These are phyloP conservation scores for Hyaloscypha hepaticicola DNA, from an alignment of 495 filamentous ascomycete genomes.

Conservation along the genomic window DNA sequence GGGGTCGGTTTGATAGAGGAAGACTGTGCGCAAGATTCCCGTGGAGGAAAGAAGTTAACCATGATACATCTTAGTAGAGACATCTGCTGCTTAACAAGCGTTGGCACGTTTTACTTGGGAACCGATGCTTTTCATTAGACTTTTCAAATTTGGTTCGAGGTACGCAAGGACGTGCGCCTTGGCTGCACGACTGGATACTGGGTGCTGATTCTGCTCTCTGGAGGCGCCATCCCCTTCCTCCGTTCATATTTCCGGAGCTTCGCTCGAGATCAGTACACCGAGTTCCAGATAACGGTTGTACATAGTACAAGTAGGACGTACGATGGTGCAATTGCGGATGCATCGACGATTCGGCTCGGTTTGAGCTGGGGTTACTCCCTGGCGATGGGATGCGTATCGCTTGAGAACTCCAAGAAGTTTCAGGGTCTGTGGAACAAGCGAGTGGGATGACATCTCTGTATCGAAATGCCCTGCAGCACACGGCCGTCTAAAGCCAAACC, in stretches of 20 bases:
- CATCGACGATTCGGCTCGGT: not conserved
- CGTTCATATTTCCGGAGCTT: not conserved
- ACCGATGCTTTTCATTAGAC: not conserved
- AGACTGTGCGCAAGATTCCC: not conserved
- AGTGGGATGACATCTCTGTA: constrained; percentile 6
- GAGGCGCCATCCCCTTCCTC: not conserved
- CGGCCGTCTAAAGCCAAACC: not conserved
- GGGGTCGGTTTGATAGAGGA: not conserved
- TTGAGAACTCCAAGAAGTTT: constrained; percentile 8
- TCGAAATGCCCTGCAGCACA: not conserved
- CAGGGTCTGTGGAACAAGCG: constrained; percentile 3
- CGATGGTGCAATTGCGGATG: not conserved
- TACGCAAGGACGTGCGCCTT: not conserved
- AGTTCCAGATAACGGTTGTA: not conserved
- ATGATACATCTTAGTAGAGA: not conserved
- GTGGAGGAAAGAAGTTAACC: not conserved
- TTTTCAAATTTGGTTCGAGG: not conserved
- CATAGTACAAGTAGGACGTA: not conserved
- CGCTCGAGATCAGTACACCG: not conserved
- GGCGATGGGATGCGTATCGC: not conserved
- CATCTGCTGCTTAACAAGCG: not conserved
- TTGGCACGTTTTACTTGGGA: not conserved
- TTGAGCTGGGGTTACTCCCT: not conserved
- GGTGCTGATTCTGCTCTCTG: not conserved
- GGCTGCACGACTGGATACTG: not conserved